Evolutionary conservation across 331 rosid species (phyloP), one percentile per base, ranked within the genome.

Genomic region (Rhamnella rubrinervis): DNA sequence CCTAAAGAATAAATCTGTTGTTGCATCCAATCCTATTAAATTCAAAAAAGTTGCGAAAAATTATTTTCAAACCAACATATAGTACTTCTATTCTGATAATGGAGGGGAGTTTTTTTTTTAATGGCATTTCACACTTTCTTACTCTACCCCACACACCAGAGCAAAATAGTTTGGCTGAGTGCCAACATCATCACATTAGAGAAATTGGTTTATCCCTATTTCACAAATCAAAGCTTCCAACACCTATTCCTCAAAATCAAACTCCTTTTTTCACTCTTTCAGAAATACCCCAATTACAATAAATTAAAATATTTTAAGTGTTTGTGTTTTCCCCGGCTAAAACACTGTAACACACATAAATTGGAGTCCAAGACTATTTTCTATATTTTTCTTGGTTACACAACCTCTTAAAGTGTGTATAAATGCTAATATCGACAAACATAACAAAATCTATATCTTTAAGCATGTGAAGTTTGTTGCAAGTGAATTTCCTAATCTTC

Each of bases 1-100:
- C 8, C 3, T 57, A 23, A 19, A 25, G 2, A 6, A 19, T n/a
- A 57, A 57, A 15, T 57, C 5, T 10, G 14, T 0, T 10, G 28
- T 23, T n/a, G 8, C 38, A 5, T 57, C 79, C 63, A 68, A 57
- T 47, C 31, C 39, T 40, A 66, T 37, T 7, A 37, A 64, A 41
- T 40, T 64, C 16, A 47, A 44, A 19, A 7, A 16, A 12, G 3
- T 51, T 4, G 56, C 15, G 11, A 20, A 51, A 51, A 13, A 5
- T 1, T 1, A 12, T 5, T 14, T 51, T 39, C 41, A 39, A 39
- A 4, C 0, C 0, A 5, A 0, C 8, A 39, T 39, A 4, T 0
- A 4, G 1, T 39, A 1, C 41, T 39, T 39, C 1, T 39, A 39
- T 39, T 39, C 1, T 39, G 41, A 39, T 39, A 39, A 39, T 8